phyloP scores from a whole-genome alignment of 306 rosid species.

The Cicer yamashitae region DNA sequence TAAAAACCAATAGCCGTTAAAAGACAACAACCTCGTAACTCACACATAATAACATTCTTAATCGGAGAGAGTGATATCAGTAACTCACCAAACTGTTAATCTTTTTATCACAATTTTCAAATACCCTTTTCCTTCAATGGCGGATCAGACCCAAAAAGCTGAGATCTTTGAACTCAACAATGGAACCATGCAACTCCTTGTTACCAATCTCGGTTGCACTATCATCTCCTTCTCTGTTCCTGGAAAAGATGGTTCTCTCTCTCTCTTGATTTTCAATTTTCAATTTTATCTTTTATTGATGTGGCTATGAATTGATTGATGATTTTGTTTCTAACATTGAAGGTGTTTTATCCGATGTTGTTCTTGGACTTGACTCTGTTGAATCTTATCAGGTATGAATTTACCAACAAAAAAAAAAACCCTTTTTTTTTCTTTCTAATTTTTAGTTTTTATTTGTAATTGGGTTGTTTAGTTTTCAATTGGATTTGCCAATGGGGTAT shows the following conservation, averaged over 20 bases:
- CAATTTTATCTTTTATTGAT: background rate
- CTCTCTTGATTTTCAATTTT: background rate
- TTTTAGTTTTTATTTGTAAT: background rate
- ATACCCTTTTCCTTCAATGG: conserved; percentile 59
- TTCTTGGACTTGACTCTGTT: conserved; percentile 88
- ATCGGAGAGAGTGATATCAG: too few relatives aligned
- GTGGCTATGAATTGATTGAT: background rate
- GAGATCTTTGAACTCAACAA: conserved; percentile 89
- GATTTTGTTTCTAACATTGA: conserved; percentile 34
- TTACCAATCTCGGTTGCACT: conserved; percentile 89
- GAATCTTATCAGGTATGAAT: conserved; percentile 77
- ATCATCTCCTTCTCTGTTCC: conserved; percentile 89
- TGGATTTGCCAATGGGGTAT: conserved; percentile 31
- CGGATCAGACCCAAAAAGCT: conserved; percentile 67
- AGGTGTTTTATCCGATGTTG: conserved; percentile 86
- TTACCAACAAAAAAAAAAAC: background rate
- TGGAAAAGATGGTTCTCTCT: conserved; percentile 64
- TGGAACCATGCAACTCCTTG: conserved; percentile 69
- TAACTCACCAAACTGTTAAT: too few relatives aligned
- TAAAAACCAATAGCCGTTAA: too few relatives aligned
- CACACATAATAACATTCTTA: too few relatives aligned
- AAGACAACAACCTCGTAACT: too few relatives aligned
- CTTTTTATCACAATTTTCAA: background rate
- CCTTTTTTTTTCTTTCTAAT: background rate
- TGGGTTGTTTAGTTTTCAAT: conserved; percentile 19